Conservation (phyloP, 352 stramenopile species). For the Globisporangium solare region DNA sequence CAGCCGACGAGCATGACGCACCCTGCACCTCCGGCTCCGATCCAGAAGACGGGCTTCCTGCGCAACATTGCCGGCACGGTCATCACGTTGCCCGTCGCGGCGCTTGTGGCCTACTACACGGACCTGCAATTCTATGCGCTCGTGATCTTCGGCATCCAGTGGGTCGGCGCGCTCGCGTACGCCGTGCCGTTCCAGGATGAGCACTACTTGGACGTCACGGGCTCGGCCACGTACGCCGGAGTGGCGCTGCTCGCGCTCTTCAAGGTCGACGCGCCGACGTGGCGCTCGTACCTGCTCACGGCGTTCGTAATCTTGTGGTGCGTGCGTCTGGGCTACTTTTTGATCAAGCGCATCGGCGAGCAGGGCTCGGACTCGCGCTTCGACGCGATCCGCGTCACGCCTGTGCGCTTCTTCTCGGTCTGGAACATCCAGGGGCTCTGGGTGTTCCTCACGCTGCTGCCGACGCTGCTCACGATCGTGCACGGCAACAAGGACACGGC, state of each 20-base stretch:
- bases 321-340: constrained; percentile 62
- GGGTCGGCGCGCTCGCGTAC: constrained; percentile 49
- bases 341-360: constrained; percentile 58
- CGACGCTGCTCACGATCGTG: constrained; percentile 44
- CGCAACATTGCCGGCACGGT: constrained; percentile 35
- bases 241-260: constrained; percentile 39
- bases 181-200: constrained; percentile 62
- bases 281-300: constrained; percentile 51
- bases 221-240: constrained; percentile 53
- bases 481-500: constrained; percentile 25
- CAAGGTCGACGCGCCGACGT: constrained; percentile 25
- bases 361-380: constrained; percentile 68
- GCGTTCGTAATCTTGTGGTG: constrained; percentile 65
- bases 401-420: constrained; percentile 59
- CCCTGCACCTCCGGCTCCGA: background rate
- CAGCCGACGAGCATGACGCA: constrained; percentile 1
- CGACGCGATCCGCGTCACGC: constrained; percentile 54
- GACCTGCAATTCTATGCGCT: constrained; percentile 38
- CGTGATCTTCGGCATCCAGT: constrained; percentile 56
- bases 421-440: constrained; percentile 80
- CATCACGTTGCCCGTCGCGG: constrained; percentile 32
- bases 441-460: constrained; percentile 67
- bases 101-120: constrained; percentile 30
- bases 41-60: constrained; percentile 28
- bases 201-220: constrained; percentile 73